Base-by-base conservation (phyloP, 2,329 filamentous ascomycete genomes). In the Aureobasidium mangrovei region DNA sequence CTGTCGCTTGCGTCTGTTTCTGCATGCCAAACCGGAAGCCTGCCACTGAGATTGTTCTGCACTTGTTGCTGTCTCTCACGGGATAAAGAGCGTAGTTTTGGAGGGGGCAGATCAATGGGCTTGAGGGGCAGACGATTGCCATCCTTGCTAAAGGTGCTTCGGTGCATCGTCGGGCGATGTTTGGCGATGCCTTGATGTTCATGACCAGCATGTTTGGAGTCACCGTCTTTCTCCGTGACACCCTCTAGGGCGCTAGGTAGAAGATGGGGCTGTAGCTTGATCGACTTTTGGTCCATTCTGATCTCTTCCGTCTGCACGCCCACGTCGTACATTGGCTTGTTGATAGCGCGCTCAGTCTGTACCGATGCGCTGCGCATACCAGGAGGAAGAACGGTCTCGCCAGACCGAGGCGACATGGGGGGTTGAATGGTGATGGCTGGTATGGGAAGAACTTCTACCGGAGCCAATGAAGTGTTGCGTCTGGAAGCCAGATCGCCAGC, bases 371-470 rank as follows among this genome's bases (percentile, higher is more conserved):
- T 89, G 67, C 90, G 96, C 5, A 82, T 85, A 58, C 82, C 82
- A 55, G 91, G 83, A 53, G 90, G 90, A 31, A 95, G 83, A 53
- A 95, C 80, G 49, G 53, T 46, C 60, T 85, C 81, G 45, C 79
- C 80, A 2, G 89, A 89, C 2, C 89, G 90, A 45, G 86, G 81
- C 54, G 89, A 95, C 3, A 79, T 82, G 0, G 93, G 91, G 32
- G 93, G 93, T 61, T 95, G 87, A 49, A 98, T 88, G 54, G 88
- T 86, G 65, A 98, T 98, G 62, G 84, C 87, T 0, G 91, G 91
- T 5, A 56, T 38, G 7, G 35, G 54, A 38, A 42, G 42, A 36
- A 43, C 39, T n/a, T 54, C 46, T 44, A 53, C 33, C 31, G 47
- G n/a, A 18, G 53, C 12, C 49, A 53, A 32, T 2, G 32, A 6